Percentiles rank a stretch among this genome's conserved stretches.
phyloP scores from a whole-genome alignment of 129 eudicot genomes.

The Deinandra increscens region DNA sequence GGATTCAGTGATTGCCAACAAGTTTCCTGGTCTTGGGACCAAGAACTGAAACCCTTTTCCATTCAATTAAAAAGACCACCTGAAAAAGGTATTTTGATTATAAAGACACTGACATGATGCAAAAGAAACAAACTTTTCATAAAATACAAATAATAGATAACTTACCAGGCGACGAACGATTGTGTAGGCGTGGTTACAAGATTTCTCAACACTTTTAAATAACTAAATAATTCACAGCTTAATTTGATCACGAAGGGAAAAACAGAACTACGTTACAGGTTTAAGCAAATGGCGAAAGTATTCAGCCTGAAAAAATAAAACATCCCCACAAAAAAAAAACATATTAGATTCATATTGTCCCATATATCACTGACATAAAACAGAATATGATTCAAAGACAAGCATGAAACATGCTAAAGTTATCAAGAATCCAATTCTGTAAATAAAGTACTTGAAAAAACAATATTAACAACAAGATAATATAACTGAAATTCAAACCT shows the following conservation, averaged over 20 bases:
- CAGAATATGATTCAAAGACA: slow-evolving; percentile 32
- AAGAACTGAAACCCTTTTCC: slow-evolving; percentile 60
- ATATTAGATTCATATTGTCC: slow-evolving; percentile 38
- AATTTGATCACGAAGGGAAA: slow-evolving; percentile 36
- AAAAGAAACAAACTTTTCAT: slow-evolving; percentile 17
- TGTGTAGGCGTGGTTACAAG: slow-evolving; percentile 20
- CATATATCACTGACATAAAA: slow-evolving; percentile 16
- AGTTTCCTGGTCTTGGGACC: slow-evolving; percentile 48
- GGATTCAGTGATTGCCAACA: slow-evolving; percentile 29
- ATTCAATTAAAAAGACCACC: slow-evolving; percentile 55
- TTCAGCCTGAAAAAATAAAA: slow-evolving; percentile 66
- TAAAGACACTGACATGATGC: slow-evolving; percentile 14
- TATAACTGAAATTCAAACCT: slow-evolving; percentile 44
- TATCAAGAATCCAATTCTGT: slow-evolving; percentile 27
- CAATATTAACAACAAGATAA: background rate
- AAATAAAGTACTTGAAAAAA: slow-evolving; percentile 9
- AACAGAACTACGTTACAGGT: slow-evolving; percentile 87
- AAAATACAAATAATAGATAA: background rate
- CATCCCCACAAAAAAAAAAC: slow-evolving; percentile 15
- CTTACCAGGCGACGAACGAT: slow-evolving; percentile 34
- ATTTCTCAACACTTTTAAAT: slow-evolving; percentile 39
- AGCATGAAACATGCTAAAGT: slow-evolving; percentile 24
- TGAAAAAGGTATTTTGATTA: slow-evolving; percentile 6
- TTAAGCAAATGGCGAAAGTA: slow-evolving; percentile 91
- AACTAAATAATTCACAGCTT: slow-evolving; percentile 52